Percentiles rank a stretch among this genome's conserved stretches.
Evolutionary conservation across 1,139 yeast species (phyloP).

Genomic region (Suhomyces bribrorum): DNA sequence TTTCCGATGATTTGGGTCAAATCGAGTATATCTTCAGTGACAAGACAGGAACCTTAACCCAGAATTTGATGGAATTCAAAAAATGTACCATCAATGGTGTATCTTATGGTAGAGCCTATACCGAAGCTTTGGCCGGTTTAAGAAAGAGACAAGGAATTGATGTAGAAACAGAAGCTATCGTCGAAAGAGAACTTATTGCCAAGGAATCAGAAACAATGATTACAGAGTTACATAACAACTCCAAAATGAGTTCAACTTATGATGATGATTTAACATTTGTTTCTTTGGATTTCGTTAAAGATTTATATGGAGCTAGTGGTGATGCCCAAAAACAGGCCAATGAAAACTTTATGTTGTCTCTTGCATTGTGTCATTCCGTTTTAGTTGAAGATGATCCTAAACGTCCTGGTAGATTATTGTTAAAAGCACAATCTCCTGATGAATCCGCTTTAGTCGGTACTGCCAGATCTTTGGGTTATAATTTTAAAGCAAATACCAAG

Average conservation of each 20-base stretch:
- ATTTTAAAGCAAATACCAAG: constrained; percentile 49
- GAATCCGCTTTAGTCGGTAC: constrained; percentile 65
- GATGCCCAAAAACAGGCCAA: constrained; percentile 38
- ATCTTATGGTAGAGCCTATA: constrained; percentile 60
- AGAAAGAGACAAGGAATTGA: constrained; percentile 57
- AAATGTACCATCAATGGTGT: constrained; percentile 59
- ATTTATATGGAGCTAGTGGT: constrained; percentile 32
- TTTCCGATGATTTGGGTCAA: constrained; percentile 66
- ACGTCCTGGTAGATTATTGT: constrained; percentile 35
- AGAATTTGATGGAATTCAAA: constrained; percentile 61
- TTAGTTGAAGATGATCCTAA: constrained; percentile 49
- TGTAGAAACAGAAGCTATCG: constrained; percentile 47
- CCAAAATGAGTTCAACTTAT: constrained; percentile 25
- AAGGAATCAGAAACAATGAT: constrained; percentile 44
- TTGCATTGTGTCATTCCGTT: constrained; percentile 64
- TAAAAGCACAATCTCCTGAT: constrained; percentile 66
- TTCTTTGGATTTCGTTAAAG: constrained; percentile 47
- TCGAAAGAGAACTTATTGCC: constrained; percentile 41
- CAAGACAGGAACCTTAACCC: constrained; percentile 63
- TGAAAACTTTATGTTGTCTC: constrained; percentile 53
- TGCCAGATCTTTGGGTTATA: constrained; percentile 57
- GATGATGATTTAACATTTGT: constrained; percentile 50
- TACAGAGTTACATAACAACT: constrained; percentile 22
- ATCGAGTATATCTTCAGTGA: constrained; percentile 63
- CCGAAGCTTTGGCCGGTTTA: constrained; percentile 62